Evolutionary conservation across 106 monocot genomes (phyloP).

Genomic region (Acanthochlamys bracteata): DNA sequence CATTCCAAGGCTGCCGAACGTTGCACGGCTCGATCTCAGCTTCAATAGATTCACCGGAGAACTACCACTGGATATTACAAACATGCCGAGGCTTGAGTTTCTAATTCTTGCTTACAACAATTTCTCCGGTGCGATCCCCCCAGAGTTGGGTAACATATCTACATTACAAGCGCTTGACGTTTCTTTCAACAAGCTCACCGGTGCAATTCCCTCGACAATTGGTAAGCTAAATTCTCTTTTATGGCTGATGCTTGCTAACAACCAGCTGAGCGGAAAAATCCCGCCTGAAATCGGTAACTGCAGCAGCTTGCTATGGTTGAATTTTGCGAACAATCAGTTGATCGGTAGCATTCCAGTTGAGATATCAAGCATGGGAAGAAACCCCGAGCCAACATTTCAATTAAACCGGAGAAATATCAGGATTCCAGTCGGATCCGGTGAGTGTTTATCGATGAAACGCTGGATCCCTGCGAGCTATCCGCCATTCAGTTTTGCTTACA

Average conservation of each 20-base stretch:
- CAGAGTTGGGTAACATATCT: conserved; percentile 31
- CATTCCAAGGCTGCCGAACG: conserved; percentile 33
- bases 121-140: conserved; percentile 56
- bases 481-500: conserved; percentile 68
- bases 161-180: conserved; percentile 62
- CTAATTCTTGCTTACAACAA: conserved; percentile 49
- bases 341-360: conserved; percentile 48
- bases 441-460: conserved; percentile 60
- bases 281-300: conserved; percentile 81
- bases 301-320: conserved; percentile 68
- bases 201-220: conserved; percentile 43
- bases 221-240: conserved; percentile 65
- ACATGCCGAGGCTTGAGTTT: conserved; percentile 38
- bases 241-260: conserved; percentile 73
- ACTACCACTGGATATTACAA: conserved; percentile 28
- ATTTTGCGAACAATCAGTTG: conserved; percentile 62
- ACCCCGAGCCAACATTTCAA: conserved; percentile 58
- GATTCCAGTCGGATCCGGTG: conserved; percentile 37
- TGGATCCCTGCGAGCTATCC: conserved; percentile 78
- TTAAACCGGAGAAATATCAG: conserved; percentile 18
- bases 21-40: conserved; percentile 52
- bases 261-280: conserved; percentile 49
- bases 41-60: conserved; percentile 57
- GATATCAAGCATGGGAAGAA: conserved; percentile 39
- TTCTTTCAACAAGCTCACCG: conserved; percentile 58